Evolutionary conservation across 2,329 filamentous ascomycete species (phyloP), one percentile per base, ranked within the genome.

Genomic region (Apiospora aurea): DNA sequence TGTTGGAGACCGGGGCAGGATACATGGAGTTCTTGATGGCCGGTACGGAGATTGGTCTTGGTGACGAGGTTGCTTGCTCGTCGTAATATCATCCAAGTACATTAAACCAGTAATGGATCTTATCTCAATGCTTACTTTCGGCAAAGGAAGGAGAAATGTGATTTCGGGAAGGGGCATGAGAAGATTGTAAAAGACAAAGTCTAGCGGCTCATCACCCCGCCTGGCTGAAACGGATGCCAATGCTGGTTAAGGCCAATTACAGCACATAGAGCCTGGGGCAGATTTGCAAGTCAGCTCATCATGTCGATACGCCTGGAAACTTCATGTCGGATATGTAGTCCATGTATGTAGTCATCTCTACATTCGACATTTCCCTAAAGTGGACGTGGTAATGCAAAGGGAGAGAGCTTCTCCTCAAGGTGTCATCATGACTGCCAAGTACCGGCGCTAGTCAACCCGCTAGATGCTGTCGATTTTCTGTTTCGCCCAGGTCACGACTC

Each of bases 11-110:
- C 14, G 81, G 79, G 2, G 82, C 83, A 6, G 86, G 83, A 0
- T 82, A 87, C 75, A 87, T 87, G 80, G 86, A 88, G 77, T 77
- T 87, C 70, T 74, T 81, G 21, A 74, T 81, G 44, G 78, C 76
- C 2, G 75, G 77, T n/a, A 73, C 72, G 18, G 76, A 77, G 21
- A 72, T 76, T 61, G 77, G 77, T 21, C 73, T 76, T 10, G 76
- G 73, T 16, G 71, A 76, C 49, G 57, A 26, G 46, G 26, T 13
- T 10, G 46, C 44, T 49, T 69, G 67, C 16, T 46, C 26, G 24
- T 41, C 38, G 29, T 49, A 18, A 24, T 11, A 21, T 51, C 4
- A 5, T 18, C 16, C 16, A 47, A 41, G 38, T 14, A 5, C 26
- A 29, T 29, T 29, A 3, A 11, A 24, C 24, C 43, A 46, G 53